Evolutionary conservation across 2,329 filamentous ascomycete genomes (phyloP).

Genomic region (Pseudocercospora eumusae): DNA sequence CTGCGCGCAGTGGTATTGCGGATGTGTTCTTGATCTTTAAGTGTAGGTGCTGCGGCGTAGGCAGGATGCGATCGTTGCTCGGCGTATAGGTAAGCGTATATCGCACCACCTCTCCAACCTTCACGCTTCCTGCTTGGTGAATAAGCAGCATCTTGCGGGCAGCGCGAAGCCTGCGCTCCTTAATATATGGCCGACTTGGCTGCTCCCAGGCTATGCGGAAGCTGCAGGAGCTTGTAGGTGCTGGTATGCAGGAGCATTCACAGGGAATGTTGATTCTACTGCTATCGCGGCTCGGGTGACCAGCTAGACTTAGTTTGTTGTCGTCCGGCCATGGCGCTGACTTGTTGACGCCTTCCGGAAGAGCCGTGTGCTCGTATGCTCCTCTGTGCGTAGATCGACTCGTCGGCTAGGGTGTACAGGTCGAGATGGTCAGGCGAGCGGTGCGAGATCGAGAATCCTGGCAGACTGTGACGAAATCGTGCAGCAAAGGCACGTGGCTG

Average conservation of each 20-base stretch:
- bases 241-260: conserved; percentile 20
- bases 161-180: conserved; percentile 3
- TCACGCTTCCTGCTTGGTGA: conserved; percentile 87
- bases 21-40: conserved; percentile 91
- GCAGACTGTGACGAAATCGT: background rate
- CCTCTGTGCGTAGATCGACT: background rate
- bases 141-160: conserved; percentile 72
- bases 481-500: background rate
- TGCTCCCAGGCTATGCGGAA: conserved; percentile 5
- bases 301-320: background rate
- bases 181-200: background rate
- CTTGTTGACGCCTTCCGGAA: conserved; percentile 1
- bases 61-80: conserved; percentile 82
- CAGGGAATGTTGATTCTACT: background rate
- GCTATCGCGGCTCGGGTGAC: conserved; percentile 10
- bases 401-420: background rate
- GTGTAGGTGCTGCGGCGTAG: conserved; percentile 76
- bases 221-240: conserved; percentile 12
- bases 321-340: conserved; percentile 9
- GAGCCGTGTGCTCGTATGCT: conserved; percentile 1
- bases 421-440: background rate
- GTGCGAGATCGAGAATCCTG: background rate
- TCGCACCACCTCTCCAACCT: conserved; percentile 90
- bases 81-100: conserved; percentile 91
- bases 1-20: conserved; percentile 84